phyloP scores from a whole-genome alignment of 345 rosid species.

The Gossypium raimondii region DNA sequence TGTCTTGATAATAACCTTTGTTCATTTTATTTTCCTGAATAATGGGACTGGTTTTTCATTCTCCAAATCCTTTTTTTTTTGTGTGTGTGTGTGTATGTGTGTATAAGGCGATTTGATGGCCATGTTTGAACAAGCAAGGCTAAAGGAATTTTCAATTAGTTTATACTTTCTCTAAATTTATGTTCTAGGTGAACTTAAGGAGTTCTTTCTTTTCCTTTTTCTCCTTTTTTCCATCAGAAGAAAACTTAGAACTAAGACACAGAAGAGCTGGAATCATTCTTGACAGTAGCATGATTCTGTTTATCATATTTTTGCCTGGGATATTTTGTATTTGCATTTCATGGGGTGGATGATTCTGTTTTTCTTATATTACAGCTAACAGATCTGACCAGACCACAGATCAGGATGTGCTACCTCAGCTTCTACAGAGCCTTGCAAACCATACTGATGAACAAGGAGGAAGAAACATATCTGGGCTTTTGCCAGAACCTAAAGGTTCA shows the following conservation, averaged over 20 bases:
- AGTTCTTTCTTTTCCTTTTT: neutral
- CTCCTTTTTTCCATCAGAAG: neutral
- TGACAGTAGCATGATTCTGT: neutral
- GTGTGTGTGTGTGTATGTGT: neutral
- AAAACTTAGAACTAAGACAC: neutral
- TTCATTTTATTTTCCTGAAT: neutral
- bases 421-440: slow-evolving; percentile 72
- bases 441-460: slow-evolving; percentile 51
- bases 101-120: neutral
- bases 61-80: neutral
- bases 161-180: neutral
- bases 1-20: neutral
- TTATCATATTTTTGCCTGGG: neutral
- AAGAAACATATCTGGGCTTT: slow-evolving; percentile 54
- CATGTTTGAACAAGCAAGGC: neutral
- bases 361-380: slow-evolving; percentile 54
- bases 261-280: neutral
- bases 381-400: slow-evolving; percentile 56
- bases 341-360: slow-evolving; percentile 13
- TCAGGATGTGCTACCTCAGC: slow-evolving; percentile 78
- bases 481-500: slow-evolving; percentile 64
- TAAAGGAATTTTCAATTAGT: neutral
- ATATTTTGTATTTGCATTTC: neutral
- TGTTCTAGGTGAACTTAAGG: neutral
- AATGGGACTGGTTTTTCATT: neutral